Base-by-base conservation (phyloP, 2,329 filamentous ascomycete genomes). In the Talaromyces sp. region DNA sequence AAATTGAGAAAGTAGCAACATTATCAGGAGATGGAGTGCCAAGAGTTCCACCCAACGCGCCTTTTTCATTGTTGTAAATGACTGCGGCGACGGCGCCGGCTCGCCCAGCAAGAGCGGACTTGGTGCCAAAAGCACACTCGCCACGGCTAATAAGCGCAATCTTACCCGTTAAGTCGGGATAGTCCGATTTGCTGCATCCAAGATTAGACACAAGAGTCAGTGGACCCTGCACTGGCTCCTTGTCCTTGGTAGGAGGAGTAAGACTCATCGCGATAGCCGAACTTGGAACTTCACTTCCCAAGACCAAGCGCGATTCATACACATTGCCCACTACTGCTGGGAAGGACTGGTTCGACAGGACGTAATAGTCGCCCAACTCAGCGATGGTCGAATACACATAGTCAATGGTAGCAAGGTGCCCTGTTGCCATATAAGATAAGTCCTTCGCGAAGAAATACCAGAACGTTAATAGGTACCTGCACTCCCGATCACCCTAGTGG, bases 131-230 rank as follows among this genome's bases (percentile, higher is more conserved):
- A 7, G 85, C 68, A 71, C 91, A 95, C 1, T 76, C 80, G 60
- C 91, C 91, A 61, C 91, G 86, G 33, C 82, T 80, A 66, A 95
- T 83, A 40, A 95, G 80, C 9, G 88, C 90, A 64, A 95, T 87
- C 63, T 85, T 85, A 57, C 86, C 88, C 9, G 78, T 73, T 3
- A 88, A 77, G 1, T 78, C 74, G 1, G 89, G 84, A 71, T 86
- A 93, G 74, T 93, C 88, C 2, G 81, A 78, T 66, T 78, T 75
- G 16, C 82, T 72, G 72, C 90, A 93, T 54, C 90, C 90, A 5
- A 85, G 74, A 69, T 87, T 86, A 9, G 76, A 73, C 9, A 88
- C 84, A 11, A 86, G 79, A n/a, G 87, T 79, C 3, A 91, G 70
- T 9, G 85, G 76, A 6, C 86, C 90, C 0, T 88, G 82, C 7